phyloP scores from a whole-genome alignment of 1,284 basidiomycete species.

The Cryptococcus sp. region DNA sequence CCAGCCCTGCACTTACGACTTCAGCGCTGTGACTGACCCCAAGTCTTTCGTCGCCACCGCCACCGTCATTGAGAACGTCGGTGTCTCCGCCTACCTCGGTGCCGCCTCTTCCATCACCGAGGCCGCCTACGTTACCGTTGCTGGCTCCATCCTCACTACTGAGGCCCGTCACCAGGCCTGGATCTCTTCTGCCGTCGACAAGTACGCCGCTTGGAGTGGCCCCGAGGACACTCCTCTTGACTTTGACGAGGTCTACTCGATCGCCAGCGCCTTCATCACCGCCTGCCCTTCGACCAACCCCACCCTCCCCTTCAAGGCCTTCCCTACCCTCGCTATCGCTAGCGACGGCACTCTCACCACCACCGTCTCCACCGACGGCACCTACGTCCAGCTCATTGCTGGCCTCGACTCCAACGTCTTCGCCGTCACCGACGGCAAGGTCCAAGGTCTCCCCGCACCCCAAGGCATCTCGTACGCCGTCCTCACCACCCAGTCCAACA shows the following conservation, averaged over 20 bases:
- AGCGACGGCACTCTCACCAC: slow-evolving; percentile 39
- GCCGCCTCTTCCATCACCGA: slow-evolving; percentile 61
- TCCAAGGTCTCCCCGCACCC: slow-evolving; percentile 46
- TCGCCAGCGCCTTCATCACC: slow-evolving; percentile 45
- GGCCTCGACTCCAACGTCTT: slow-evolving; percentile 44
- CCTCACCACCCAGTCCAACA: slow-evolving; percentile 42
- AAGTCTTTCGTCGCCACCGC: slow-evolving; percentile 71
- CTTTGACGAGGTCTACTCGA: slow-evolving; percentile 56
- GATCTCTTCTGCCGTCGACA: slow-evolving; percentile 27
- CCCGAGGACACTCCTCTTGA: slow-evolving; percentile 60
- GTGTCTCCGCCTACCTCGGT: slow-evolving; percentile 77
- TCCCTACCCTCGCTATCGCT: slow-evolving; percentile 53
- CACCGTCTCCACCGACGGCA: slow-evolving; percentile 40
- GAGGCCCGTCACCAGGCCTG: slow-evolving; percentile 73
- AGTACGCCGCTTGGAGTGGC: slow-evolving; percentile 60
- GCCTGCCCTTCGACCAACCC: slow-evolving; percentile 51
- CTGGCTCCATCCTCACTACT: slow-evolving; percentile 74
- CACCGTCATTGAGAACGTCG: slow-evolving; percentile 74
- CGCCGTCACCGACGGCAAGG: slow-evolving; percentile 46
- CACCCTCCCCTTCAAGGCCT: slow-evolving; percentile 53
- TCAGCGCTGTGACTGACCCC: slow-evolving; percentile 58
- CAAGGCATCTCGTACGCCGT: slow-evolving; percentile 55
- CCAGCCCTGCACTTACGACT: slow-evolving; percentile 45
- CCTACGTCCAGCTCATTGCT: slow-evolving; percentile 51
- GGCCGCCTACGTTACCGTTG: slow-evolving; percentile 54